Base-by-base conservation (phyloP, 2,329 filamentous ascomycete species). In the Ilyonectria mors-panacis region DNA sequence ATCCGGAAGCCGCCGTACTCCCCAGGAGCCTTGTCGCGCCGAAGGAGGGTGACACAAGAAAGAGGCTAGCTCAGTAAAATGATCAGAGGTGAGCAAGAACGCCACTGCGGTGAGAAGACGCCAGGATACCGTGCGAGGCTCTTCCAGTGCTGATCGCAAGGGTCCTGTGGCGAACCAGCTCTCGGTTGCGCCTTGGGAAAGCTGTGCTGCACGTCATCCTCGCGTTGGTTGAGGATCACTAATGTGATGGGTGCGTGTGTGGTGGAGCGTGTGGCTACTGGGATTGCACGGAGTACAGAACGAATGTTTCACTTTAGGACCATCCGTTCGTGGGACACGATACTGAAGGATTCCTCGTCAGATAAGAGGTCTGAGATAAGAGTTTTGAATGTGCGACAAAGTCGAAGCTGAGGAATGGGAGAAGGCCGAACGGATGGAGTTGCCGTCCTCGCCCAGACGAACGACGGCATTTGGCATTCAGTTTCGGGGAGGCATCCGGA, bases 141-240 rank as follows among this genome's bases (percentile, higher is more conserved):
- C 33, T 12, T 42, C 44, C 28, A 12, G 23, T 23, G 53, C 47
- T 33, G 61, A 54, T 30, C 17, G 28, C 26, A 44, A 65, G 48
- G 44, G 56, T 33, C 15, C 21, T 35, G 42, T n/a, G 42, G 47
- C 35, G 56, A 28, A 26, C 33, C 15, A 37, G 42, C 55, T 59
- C 55, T 44, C 59, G 56, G 63, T 61, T 28, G 57, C 59, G 51
- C 45, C 50, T 48, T 23, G 42, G 33, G 33, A 37, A 48, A 35
- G 57, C 56, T 51, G 47, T 23, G 54, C 65, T 64, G 65, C 65
- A 67, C 65, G 65, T 67, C 65, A 67, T 67, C 35, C 59, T 54
- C 59, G 56, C 63, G 58, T 61, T 57, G 45, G 58, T 53, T 53
- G 37, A 56, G 58, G 56, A 47, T 57, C 44, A 48, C 37, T 57